These are phyloP conservation scores for Claviceps humidiphila DNA, from an alignment of 2,329 filamentous ascomycete genomes.

Conservation along the genomic window DNA sequence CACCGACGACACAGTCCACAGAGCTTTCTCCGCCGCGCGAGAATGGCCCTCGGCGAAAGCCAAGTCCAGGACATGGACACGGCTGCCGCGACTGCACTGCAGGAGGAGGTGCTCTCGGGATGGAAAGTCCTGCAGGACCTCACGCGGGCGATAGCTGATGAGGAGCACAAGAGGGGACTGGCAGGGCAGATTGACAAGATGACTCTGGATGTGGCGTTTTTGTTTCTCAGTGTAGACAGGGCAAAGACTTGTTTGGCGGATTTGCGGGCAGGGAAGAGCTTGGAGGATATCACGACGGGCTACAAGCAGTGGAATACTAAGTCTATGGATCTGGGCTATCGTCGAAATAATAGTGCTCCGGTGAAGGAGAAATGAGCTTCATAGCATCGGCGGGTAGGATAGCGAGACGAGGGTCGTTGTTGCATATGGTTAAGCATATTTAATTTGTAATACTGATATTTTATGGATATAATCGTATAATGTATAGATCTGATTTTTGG, in stretches of 20 bases:
- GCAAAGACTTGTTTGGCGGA: slow-evolving; percentile 33
- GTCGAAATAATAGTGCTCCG: background rate
- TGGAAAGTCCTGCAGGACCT: slow-evolving; percentile 22
- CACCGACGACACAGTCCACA: slow-evolving; percentile 39
- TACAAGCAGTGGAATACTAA: slow-evolving; percentile 6
- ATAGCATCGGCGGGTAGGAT: too few relatives aligned
- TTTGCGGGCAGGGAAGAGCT: slow-evolving; percentile 27
- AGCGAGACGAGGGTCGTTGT: too few relatives aligned
- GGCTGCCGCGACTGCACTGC: slow-evolving; percentile 15
- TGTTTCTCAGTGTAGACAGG: slow-evolving; percentile 36
- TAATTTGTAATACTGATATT: too few relatives aligned
- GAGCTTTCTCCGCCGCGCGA: slow-evolving; percentile 39
- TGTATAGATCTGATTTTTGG: too few relatives aligned
- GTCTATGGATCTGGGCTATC: slow-evolving; percentile 1
- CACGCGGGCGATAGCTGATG: slow-evolving; percentile 13
- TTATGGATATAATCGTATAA: too few relatives aligned
- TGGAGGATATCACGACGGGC: slow-evolving; percentile 13
- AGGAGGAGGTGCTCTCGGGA: slow-evolving; percentile 17
- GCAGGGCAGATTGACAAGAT: slow-evolving; percentile 21
- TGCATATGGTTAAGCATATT: too few relatives aligned
- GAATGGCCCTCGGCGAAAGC: slow-evolving; percentile 44
- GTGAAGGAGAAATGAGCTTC: too few relatives aligned
- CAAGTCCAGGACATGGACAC: slow-evolving; percentile 26
- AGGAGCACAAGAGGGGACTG: slow-evolving; percentile 24
- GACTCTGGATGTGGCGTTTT: slow-evolving; percentile 15